These are phyloP conservation scores for Stachybotrys echinatus DNA, from an alignment of 2,329 filamentous ascomycete species.

Conservation along the genomic window DNA sequence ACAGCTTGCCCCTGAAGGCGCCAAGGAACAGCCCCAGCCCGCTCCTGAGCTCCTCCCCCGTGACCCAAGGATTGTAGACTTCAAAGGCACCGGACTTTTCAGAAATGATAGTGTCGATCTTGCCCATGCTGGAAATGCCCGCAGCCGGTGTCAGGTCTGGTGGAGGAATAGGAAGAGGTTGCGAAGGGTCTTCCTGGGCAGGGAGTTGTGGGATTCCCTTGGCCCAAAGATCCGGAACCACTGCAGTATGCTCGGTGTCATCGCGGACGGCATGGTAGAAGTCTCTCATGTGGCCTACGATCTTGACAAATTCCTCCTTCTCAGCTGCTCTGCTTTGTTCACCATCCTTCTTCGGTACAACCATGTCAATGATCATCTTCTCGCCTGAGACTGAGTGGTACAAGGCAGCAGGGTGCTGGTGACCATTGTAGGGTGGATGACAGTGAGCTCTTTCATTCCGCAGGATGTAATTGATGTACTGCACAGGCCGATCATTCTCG, in stretches of 20 bases:
- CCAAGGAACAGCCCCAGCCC: constrained; percentile 33
- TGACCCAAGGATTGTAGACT: constrained; percentile 34
- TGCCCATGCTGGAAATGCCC: constrained; percentile 27
- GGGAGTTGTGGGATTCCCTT: constrained; percentile 9
- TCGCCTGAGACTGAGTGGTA: constrained; percentile 24
- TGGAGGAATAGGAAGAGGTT: constrained; percentile 13
- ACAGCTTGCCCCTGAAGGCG: constrained; percentile 27
- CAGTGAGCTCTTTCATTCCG: constrained; percentile 23
- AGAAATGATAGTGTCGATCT: constrained; percentile 26
- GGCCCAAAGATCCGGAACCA: constrained; percentile 17
- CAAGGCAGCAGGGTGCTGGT: constrained; percentile 16
- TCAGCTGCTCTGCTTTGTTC: not conserved
- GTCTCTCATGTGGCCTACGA: constrained; percentile 16
- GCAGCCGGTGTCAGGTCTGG: constrained; percentile 19
- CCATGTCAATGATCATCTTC: constrained; percentile 19
- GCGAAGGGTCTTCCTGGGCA: not conserved
- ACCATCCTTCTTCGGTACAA: constrained; percentile 3
- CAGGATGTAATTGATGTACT: constrained; percentile 25
- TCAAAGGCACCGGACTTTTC: constrained; percentile 18
- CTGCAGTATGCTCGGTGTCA: constrained; percentile 20
- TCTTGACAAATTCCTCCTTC: constrained; percentile 13
- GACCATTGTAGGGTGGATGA: constrained; percentile 12
- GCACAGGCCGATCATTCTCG: not conserved
- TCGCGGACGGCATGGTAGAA: constrained; percentile 23
- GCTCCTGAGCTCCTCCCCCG: constrained; percentile 36